phyloP scores from a whole-genome alignment of 805 yeast species.

The Monosporozyma siamensis region DNA sequence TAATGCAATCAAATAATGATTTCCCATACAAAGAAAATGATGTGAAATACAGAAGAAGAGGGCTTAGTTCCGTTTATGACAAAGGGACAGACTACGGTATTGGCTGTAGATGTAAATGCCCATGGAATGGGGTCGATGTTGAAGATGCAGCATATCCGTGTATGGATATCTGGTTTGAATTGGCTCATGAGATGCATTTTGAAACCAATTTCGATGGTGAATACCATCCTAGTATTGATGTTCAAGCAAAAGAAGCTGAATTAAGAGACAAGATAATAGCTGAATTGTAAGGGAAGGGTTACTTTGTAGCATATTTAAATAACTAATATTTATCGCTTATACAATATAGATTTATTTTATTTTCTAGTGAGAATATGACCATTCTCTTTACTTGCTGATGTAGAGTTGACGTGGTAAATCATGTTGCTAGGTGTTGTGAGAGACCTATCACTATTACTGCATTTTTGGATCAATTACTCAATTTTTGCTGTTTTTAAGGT shows the following conservation, averaged over 20 bases:
- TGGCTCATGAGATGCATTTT: slow-evolving; percentile 12
- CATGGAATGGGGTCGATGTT: slow-evolving; percentile 38
- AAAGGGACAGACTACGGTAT: slow-evolving; percentile 38
- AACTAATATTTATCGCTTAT: no score
- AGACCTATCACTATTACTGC: no score
- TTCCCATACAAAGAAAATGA: slow-evolving; percentile 41
- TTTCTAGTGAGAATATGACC: no score
- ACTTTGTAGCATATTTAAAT: background rate
- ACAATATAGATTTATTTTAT: background rate
- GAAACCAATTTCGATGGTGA: slow-evolving; percentile 8
- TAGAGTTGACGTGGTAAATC: no score
- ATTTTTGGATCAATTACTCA: no score
- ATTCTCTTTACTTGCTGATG: no score
- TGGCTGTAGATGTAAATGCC: slow-evolving; percentile 83
- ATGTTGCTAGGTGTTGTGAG: no score
- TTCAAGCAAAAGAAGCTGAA: slow-evolving; percentile 1
- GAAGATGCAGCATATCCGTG: slow-evolving; percentile 49
- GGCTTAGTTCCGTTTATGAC: slow-evolving; percentile 34
- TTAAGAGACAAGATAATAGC: background rate
- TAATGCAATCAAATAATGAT: slow-evolving; percentile 5
- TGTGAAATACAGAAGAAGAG: slow-evolving; percentile 15
- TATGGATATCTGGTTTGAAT: slow-evolving; percentile 42
- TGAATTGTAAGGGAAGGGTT: background rate
- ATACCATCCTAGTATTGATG: slow-evolving; percentile 7
- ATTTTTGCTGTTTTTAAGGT: background rate